Evolutionary conservation across 345 rosid species (phyloP), one percentile per base, ranked within the genome.

Genomic region (Ailanthus altissimus): DNA sequence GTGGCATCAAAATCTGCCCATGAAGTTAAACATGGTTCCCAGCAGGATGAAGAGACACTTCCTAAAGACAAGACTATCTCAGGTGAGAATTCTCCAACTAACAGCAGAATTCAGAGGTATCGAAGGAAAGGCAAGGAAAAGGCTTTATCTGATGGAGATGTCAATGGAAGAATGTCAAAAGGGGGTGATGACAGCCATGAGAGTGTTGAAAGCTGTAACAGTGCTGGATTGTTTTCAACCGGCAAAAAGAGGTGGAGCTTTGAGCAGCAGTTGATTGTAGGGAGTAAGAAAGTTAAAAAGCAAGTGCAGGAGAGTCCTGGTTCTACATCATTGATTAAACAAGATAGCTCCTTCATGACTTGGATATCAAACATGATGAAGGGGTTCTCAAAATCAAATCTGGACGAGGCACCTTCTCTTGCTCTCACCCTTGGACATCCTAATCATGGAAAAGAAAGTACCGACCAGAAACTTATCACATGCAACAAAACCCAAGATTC

Each of bases 301-400:
- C 82, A 88, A 70, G 69, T 78, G 47, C 78, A 78, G 65, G 90
- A 88, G 62, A 77, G 78, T 77, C 87, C 89, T 23, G 86, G 87
- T 70, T 90, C 94, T 32, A 69, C 89, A 28, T 84, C 93, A 21
- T 81, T 72, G 23, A 51, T 61, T 43, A 91, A 80, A 78, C 92
- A 90, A 28, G 93, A 90, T 81, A 91, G 98, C 82, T 92, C 99
- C 23, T 96, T 96, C 65, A 78, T 91, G 89, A 92, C 86, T 72
- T 93, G 98, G 99, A 96, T 96, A 84, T 89, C 91, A 40, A 96
- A 93, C 80, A 88, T 93, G 93, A 83, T 84, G 59, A 93, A 88
- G 83, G 98, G 97, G 9, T 80, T 85, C 60, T 32, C 84, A 78
- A 91, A 84, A 75, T 79, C 88, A 63, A 86, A 81, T 62, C 77